Base-by-base conservation (phyloP, 116 monocot species). In the Dioscorea cayenensis region DNA sequence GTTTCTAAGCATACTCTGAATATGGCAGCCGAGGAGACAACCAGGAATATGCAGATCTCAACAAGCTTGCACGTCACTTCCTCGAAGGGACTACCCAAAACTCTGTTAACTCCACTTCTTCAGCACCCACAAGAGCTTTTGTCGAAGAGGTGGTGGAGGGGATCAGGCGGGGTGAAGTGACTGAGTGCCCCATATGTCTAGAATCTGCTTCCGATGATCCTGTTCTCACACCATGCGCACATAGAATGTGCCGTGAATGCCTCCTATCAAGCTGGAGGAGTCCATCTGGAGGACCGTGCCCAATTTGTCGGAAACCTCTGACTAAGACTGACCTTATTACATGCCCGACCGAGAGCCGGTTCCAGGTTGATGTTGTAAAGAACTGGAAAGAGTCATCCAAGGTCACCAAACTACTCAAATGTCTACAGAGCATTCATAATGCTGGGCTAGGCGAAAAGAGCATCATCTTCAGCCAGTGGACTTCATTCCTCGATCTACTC, bases 401-500 rank as follows among this genome's bases (percentile, higher is more conserved):
- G 77, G 80, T 95, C 13, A 37, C 50, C 0, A 89, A 86, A 79
- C 83, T 95, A 28, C 73, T 95, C 22, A 36, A 21, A 11, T 86
- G 77, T 67, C 72, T 95, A 4, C 77, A 86, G 55, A 68, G 64
- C 20, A 60, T 86, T 12, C 35, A 60, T 49, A 58, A 67, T 32
- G 76, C 71, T 7, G 81, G 75, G 1, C 28, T 69, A 17, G 82
- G 86, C 9, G 91, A 88, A 76, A 91, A 95, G 86, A 90, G 94
- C 75, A 94, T 94, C 25, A 76, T 94, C 16, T 94, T 94, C 73
- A 90, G 94, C 78, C 94, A 90, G 67, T 94, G 90, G 90, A 94
- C 90, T 20, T 86, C 80, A 0, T 94, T 94, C 74, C 68, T 94
- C 28, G 94, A 94, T 78, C 78, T 94, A 16, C 74, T 94, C 19